Percentiles rank a stretch among this genome's conserved stretches.
These are phyloP conservation scores for Dactylorhiza incarnata DNA, from an alignment of 106 monocot species.

Conservation along the genomic window DNA sequence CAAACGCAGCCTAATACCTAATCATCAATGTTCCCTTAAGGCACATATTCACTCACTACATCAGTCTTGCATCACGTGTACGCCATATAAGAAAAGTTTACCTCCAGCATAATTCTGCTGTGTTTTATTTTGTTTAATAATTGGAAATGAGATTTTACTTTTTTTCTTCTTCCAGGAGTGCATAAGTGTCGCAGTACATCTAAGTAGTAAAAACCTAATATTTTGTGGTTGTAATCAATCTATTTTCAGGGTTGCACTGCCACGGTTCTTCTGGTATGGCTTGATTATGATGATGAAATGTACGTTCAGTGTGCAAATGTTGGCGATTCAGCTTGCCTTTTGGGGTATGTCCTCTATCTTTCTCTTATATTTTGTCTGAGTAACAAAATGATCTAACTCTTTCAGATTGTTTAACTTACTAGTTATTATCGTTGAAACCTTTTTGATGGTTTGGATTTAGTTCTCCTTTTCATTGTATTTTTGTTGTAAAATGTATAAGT, in stretches of 20 bases:
- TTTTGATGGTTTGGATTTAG: conserved; percentile 3
- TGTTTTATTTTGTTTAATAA: not conserved
- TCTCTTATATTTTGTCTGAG: not conserved
- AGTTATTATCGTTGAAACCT: not conserved
- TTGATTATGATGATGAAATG: conserved; percentile 49
- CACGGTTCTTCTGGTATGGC: conserved; percentile 83
- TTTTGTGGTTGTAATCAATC: not conserved
- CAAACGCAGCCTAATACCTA: too few relatives aligned
- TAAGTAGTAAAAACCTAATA: not conserved
- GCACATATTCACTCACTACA: too few relatives aligned
- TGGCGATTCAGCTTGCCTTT: conserved; percentile 92
- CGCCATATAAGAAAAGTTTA: not conserved
- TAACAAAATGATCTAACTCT: not conserved
- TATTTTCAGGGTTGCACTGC: conserved; percentile 90
- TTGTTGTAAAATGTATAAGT: not conserved
- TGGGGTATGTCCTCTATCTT: conserved; percentile 39
- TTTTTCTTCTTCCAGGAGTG: not conserved
- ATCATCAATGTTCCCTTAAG: too few relatives aligned
- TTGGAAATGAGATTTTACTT: not conserved
- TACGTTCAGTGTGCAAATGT: conserved; percentile 95
- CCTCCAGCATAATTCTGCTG: not conserved
- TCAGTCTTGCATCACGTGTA: not conserved
- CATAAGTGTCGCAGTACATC: not conserved
- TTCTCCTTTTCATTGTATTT: not conserved
- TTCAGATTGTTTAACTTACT: not conserved